These are phyloP conservation scores for Neofusicoccum ribis DNA, from an alignment of 2,329 filamentous ascomycete genomes.

Conservation along the genomic window DNA sequence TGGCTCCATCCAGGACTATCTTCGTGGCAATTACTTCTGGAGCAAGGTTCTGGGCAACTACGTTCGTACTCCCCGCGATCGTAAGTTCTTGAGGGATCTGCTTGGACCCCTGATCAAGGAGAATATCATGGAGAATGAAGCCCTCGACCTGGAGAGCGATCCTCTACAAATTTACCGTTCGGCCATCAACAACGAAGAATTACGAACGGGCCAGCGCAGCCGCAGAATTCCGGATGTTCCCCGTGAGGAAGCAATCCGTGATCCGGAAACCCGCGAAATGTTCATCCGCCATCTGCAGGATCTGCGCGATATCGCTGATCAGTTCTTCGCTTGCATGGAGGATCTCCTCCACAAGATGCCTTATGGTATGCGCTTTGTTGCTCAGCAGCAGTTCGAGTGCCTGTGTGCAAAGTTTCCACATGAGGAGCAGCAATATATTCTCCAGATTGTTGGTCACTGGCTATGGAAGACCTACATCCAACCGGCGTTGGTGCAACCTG, in stretches of 20 bases:
- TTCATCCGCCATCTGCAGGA: constrained; percentile 96
- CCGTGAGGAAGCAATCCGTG: constrained; percentile 90
- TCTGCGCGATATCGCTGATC: constrained; percentile 89
- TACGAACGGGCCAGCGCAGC: constrained; percentile 84
- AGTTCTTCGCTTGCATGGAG: constrained; percentile 80
- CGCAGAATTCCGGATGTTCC: constrained; percentile 80
- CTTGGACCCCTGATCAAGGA: constrained; percentile 83
- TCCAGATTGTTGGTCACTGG: constrained; percentile 87
- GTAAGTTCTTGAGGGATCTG: constrained; percentile 87
- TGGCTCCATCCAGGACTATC: constrained; percentile 75
- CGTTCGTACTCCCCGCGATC: constrained; percentile 83
- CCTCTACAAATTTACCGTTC: constrained; percentile 96
- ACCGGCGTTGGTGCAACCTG: constrained; percentile 82
- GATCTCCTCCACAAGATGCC: constrained; percentile 86
- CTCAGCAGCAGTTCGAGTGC: constrained; percentile 79
- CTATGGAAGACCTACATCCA: constrained; percentile 93
- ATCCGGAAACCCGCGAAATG: constrained; percentile 84
- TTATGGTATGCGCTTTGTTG: constrained; percentile 86
- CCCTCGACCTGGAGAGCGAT: constrained; percentile 91
- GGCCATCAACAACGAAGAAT: constrained; percentile 94
- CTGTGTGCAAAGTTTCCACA: constrained; percentile 75
- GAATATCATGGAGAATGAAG: constrained; percentile 89
- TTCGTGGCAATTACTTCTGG: constrained; percentile 92
- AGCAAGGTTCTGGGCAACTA: constrained; percentile 83
- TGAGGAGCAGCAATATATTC: constrained; percentile 73